A percentile compares a stretch with the other conserved stretches of the same genome.
Evolutionary conservation across 257 asterid genomes (phyloP).

Genomic region (Salvia hispanica): DNA sequence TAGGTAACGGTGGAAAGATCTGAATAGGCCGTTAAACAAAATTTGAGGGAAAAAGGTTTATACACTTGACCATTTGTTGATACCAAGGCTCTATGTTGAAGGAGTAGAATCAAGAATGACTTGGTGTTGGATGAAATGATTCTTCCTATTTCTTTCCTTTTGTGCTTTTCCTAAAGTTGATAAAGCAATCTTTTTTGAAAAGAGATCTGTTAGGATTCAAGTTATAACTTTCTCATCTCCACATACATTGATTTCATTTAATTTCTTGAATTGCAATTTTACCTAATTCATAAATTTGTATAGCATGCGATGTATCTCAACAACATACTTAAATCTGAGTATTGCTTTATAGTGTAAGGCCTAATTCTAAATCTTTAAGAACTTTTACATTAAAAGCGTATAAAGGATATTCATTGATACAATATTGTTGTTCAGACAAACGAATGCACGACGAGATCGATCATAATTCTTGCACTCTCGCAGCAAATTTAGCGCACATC

Average conservation of each 20-base stretch:
- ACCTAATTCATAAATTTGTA: not conserved
- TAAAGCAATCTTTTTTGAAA: conserved; percentile 25
- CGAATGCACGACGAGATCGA: no score
- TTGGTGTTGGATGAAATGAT: conserved; percentile 14
- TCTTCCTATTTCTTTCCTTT: conserved; percentile 12
- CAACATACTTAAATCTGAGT: no score
- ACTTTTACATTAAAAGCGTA: not conserved
- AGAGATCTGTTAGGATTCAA: conserved; percentile 25
- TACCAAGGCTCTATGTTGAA: not conserved
- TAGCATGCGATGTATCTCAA: conserved; percentile 7
- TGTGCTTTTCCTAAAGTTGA: conserved; percentile 27
- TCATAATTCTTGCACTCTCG: no score
- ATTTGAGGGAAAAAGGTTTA: not conserved
- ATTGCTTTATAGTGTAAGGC: no score
- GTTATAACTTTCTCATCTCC: conserved; percentile 3
- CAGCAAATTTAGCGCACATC: no score
- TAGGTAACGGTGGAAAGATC: not conserved
- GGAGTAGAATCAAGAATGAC: not conserved
- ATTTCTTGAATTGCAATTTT: not conserved
- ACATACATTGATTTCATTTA: not conserved
- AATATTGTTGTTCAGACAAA: no score
- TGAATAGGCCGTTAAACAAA: no score
- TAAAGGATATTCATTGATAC: no score
- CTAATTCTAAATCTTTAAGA: not conserved
- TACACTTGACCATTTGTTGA: conserved; percentile 23